Evolutionary conservation across 1,284 basidiomycete species (phyloP), one percentile per base, ranked within the genome.

Genomic region (Xerocomus amazonicus): DNA sequence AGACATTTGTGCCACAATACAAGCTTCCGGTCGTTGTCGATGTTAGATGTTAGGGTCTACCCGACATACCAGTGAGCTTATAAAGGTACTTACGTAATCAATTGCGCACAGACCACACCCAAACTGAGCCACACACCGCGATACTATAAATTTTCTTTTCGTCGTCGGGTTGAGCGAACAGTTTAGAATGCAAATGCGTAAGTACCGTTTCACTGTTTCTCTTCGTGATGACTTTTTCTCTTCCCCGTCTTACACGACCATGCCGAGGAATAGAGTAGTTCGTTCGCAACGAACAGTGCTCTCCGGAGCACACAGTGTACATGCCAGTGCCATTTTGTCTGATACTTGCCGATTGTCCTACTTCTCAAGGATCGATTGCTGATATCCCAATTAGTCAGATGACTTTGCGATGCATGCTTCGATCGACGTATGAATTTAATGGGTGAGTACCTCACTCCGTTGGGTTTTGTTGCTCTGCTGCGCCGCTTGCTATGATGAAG

Each of bases 271-370:
- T 67, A 84, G 81, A 84, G 82, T 59, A 70, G 79, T 81, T 73
- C 75, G 79, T 83, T 84, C 79, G 80, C 81, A 83, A 82, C 81
- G 74, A 74, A 80, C 77, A 72, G 80, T 76, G 73, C 72, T 74
- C 72, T 78, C 58, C 70, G 74, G 74, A 71, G 67, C 70, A 75
- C 78, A 77, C 65, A 84, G 83, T 77, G 83, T 78, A 83, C 84
- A 82, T 86, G 84, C 84, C 84, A 87, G 84, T 84, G 83, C 81
- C 83, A 78, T 82, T 86, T 84, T 65, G 79, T 81, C 83, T 85
- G 83, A 86, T 67, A 3, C 62, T 53, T 47, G 27, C 44, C 44
- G 19, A 31, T 31, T 53, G 16, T 43, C 34, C 34, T 16, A 13
- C n/a, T 3, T 38, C 52, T 29, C 6, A 6, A 26, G 38, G 1